Evolutionary conservation across 2,329 filamentous ascomycete species (phyloP), one percentile per base, ranked within the genome.

Genomic region (Herpotrichia juniperi): DNA sequence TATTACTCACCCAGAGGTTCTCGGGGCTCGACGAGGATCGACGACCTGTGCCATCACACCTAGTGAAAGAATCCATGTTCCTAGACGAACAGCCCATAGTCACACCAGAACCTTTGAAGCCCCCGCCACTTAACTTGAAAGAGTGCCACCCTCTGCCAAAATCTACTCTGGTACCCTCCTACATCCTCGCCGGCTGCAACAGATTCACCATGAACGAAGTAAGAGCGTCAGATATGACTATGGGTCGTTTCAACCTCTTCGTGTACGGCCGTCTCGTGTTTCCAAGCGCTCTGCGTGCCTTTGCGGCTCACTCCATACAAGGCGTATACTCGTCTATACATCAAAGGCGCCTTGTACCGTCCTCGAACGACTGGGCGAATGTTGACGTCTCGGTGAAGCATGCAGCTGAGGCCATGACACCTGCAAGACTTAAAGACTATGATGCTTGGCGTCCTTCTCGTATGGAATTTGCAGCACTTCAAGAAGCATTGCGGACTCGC

Each of bases 191-290:
- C n/a, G 45, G 46, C 22, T 37, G 42, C 2, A 54, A 57, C 43
- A 26, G 42, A 1, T 54, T 56, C 26, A 35, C 54, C 7, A 26
- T 43, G 16, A 46, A 40, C 19, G 37, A 46, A 31, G 28, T 59
- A 10, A 10, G 42, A 16, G 35, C 31, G 22, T 42, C 43, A 21
- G 35, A 42, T 24, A 28, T 19, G 14, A 48, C 26, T 12, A 35
- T 45, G 25, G 32, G 32, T 22, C 25, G 22, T 16, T 28, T 2
- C 19, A 39, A 39, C 26, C 32, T 59, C 11, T 59, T 59, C 46
- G 57, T 59, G 16, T 59, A 56, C 42, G 57, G 57, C n/a, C 54
- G 51, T 24, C 44, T 57, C 24, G 56, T 58, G 55, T 56, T 59
- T 35, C 57, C 57, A 11, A 56, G 48, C 31, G 46, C 53, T n/a